Base-by-base conservation (phyloP, 1,139 yeast species). In the Taphrina flavorubra region DNA sequence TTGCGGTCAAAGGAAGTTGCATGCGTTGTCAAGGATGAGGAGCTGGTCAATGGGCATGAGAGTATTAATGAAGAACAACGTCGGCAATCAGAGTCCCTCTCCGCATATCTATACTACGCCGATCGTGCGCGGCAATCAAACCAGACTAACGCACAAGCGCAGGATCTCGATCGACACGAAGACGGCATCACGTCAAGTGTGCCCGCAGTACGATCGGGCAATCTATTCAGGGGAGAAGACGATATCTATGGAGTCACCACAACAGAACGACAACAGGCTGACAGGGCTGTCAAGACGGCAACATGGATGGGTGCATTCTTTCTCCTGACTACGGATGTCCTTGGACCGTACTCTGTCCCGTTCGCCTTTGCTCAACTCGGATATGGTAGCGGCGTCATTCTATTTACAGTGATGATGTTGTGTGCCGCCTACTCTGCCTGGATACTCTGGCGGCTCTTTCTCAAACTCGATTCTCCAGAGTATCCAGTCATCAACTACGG, bases 321-420 rank as follows among this genome's bases (percentile, higher is more conserved):
- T 72, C 75, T 81, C 58, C 81, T 81, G 67, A 81, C 84, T 16
- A 81, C 84, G 2, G 84, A 81, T 75, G 81, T 81, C 64, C 76
- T 81, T 51, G 84, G 84, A 25, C 84, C 84, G 20, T 76, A 79
- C 16, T 76, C 78, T 64, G 83, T 83, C 18, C 84, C 84, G 4
- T 81, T 79, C 71, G 81, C 83, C 10, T 75, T 81, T 58, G 74
- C 81, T 6, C 79, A 80, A 68, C 74, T 81, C 69, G 84, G 84
- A 2, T 81, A 76, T 65, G 83, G 79, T 16, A 83, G 83, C 11
- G 84, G 84, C 51, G 74, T 78, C 65, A 76, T 81, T 51, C 74
- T 81, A 13, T 81, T 77, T 73, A 74, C 80, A 53, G 72, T 80
- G 16, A 79, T 81, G 64, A 83, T 83, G 61, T 69, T 77, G 25